Base-by-base conservation (phyloP, 106 monocot genomes). In the Vanilla planifolia region DNA sequence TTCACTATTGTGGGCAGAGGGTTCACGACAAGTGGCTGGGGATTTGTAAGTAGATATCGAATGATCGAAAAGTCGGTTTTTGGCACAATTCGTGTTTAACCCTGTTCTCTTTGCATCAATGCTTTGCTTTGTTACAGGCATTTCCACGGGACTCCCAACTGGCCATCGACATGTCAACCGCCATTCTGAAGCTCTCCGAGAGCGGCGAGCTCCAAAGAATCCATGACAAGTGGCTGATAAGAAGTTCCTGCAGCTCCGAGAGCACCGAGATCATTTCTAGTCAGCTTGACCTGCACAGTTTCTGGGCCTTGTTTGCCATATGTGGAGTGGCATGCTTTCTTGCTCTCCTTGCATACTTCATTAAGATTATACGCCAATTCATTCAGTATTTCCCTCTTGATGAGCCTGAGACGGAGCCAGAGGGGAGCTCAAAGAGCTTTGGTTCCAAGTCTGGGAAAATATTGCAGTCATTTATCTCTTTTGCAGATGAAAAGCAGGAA, bases 21-120 rank as follows among this genome's bases (percentile, higher is more conserved):
- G 10, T 93, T 93, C 62, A 93, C 88, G 19, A 93, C 51, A 72
- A 85, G 59, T 33, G 88, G 92, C 15, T 93, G 92, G 92, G 92
- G 92, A 48, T 93, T 93, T 64, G 92, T 93, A 71, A 84, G 92
- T 77, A 65, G n/a, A n/a, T n/a, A n/a, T n/a, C n/a, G n/a, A n/a
- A n/a, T n/a, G n/a, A n/a, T n/a, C n/a, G n/a, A n/a, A n/a, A n/a
- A n/a, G n/a, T n/a, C n/a, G n/a, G n/a, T n/a, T n/a, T n/a, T n/a
- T n/a, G n/a, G n/a, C n/a, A n/a, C n/a, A n/a, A n/a, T n/a, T n/a
- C n/a, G n/a, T n/a, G n/a, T n/a, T n/a, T n/a, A n/a, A n/a, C n/a
- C n/a, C n/a, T n/a, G n/a, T n/a, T n/a, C n/a, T n/a, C n/a, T 5
- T 32, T 15, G 28, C 30, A 53, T 53, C 53, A 32, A 30, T 36